Evolutionary conservation across 2,329 filamentous ascomycete genomes (phyloP).

Genomic region (Aspergillus floridensis): DNA sequence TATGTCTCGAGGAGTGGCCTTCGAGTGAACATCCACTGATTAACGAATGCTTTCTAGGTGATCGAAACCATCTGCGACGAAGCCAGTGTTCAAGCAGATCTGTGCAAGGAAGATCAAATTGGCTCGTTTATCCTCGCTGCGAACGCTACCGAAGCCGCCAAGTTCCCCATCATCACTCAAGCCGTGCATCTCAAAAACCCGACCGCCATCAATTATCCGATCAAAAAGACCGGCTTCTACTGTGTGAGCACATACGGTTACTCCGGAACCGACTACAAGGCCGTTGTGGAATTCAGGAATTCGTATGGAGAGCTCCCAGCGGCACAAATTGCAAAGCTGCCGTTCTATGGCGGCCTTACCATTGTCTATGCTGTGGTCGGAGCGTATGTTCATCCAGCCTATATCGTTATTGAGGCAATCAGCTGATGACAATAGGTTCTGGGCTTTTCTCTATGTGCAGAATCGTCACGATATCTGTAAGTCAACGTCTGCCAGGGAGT

Average conservation of each 20-base stretch:
- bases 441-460: slow-evolving; percentile 94
- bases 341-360: slow-evolving; percentile 92
- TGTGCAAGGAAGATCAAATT: slow-evolving; percentile 74
- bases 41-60: slow-evolving; percentile 41
- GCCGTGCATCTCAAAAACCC: slow-evolving; percentile 79
- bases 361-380: slow-evolving; percentile 88
- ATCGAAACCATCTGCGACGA: slow-evolving; percentile 74
- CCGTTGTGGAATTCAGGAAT: slow-evolving; percentile 87
- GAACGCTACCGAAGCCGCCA: slow-evolving; percentile 70
- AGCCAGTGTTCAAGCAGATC: slow-evolving; percentile 62
- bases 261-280: slow-evolving; percentile 67
- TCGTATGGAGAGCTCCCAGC: slow-evolving; percentile 94
- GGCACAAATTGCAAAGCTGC: slow-evolving; percentile 92
- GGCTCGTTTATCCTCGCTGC: slow-evolving; percentile 79
- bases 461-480: slow-evolving; percentile 85
- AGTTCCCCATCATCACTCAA: slow-evolving; percentile 71
- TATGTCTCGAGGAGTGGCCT: slow-evolving; percentile 35
- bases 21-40: slow-evolving; percentile 12
- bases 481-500: slow-evolving; percentile 23
- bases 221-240: slow-evolving; percentile 92
- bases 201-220: slow-evolving; percentile 70
- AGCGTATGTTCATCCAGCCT: slow-evolving; percentile 49
- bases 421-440: slow-evolving; percentile 59
- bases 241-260: slow-evolving; percentile 80
- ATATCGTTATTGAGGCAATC: neutral